Evolutionary conservation across 805 yeast species (phyloP).

Genomic region (Spencermartinsiella europaea): DNA sequence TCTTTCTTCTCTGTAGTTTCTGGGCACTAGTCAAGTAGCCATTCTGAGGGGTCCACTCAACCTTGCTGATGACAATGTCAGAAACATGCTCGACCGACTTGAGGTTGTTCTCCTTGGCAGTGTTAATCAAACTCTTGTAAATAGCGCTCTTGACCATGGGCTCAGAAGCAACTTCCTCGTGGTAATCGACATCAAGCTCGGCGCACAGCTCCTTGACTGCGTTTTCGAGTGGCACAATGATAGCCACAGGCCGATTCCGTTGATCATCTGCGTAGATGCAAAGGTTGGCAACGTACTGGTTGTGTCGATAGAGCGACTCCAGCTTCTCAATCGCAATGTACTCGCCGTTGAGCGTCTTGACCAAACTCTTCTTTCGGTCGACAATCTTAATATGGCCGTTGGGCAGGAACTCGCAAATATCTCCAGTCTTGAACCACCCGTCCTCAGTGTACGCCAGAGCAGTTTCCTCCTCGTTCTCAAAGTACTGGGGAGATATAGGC

Average conservation of each 20-base stretch:
- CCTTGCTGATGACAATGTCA: conserved; percentile 73
- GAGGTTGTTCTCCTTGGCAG: conserved; percentile 79
- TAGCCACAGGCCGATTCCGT: conserved; percentile 89
- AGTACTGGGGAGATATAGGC: conserved; percentile 71
- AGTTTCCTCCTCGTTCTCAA: conserved; percentile 78
- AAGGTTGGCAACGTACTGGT: conserved; percentile 66
- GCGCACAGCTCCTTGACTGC: conserved; percentile 58
- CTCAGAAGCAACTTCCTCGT: conserved; percentile 49
- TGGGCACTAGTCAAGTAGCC: conserved; percentile 95
- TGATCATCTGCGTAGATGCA: conserved; percentile 90
- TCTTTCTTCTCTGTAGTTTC: conserved; percentile 90
- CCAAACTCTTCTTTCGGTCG: conserved; percentile 93
- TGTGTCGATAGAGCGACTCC: conserved; percentile 86
- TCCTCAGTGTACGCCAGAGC: conserved; percentile 66
- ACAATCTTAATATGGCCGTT: conserved; percentile 76
- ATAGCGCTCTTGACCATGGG: conserved; percentile 51
- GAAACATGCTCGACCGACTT: conserved; percentile 78
- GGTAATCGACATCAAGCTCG: conserved; percentile 49
- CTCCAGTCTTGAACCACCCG: conserved; percentile 97
- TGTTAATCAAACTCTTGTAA: conserved; percentile 53
- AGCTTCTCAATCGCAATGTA: conserved; percentile 94
- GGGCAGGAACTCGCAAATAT: conserved; percentile 87
- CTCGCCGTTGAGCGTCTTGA: conserved; percentile 95
- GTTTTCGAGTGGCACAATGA: conserved; percentile 73
- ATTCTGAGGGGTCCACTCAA: conserved; percentile 97